Evolutionary conservation across 1,284 basidiomycete species (phyloP), one percentile per base, ranked within the genome.

Genomic region (Psilocybe mexicana): DNA sequence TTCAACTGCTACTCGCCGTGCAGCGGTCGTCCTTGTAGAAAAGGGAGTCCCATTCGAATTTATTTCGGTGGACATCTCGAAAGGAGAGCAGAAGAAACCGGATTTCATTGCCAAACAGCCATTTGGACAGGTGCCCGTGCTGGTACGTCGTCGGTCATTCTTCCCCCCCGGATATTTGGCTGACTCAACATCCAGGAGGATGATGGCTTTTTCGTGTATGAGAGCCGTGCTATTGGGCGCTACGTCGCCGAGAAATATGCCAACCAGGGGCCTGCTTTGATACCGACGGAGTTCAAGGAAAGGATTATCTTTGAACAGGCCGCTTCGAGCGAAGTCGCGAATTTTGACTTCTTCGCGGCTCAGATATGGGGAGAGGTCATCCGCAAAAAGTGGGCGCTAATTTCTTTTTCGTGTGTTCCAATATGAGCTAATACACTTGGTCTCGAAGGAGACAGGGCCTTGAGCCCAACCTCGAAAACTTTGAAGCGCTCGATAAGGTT

Each of bases 41-140:
- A 79, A 82, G 66, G 64, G 73, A 1, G 71, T 86, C 14, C 75
- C 78, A 0, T 83, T 79, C 63, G 77, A 84, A 61, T 57, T 85
- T 48, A 62, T 80, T 28, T 0, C 46, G 11, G 59, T 86, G 61
- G 70, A 84, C 66, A 45, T 80, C 10, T 0, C 47, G 40, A 76
- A 76, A 43, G 68, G 69, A 8, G 77, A 79, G 60, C 79, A 86
- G 54, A 85, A 84, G 67, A 23, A 66, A 0, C 63, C 76, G 2
- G 75, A 68, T 12, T 80, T 72, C 72, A 14, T 76, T 28, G 67
- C 67, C 33, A 69, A 74, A 28, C 86, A 88, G 63, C 87, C 87
- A 0, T 88, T 88, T 64, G 85, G 84, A 11, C 84, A 86, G 69
- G 69, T 88, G 60, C 87, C 86, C 1, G 83, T 79, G 67, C 75